Evolutionary conservation across 352 stramenopile species (phyloP).

Genomic region (Phytophthora vignae): DNA sequence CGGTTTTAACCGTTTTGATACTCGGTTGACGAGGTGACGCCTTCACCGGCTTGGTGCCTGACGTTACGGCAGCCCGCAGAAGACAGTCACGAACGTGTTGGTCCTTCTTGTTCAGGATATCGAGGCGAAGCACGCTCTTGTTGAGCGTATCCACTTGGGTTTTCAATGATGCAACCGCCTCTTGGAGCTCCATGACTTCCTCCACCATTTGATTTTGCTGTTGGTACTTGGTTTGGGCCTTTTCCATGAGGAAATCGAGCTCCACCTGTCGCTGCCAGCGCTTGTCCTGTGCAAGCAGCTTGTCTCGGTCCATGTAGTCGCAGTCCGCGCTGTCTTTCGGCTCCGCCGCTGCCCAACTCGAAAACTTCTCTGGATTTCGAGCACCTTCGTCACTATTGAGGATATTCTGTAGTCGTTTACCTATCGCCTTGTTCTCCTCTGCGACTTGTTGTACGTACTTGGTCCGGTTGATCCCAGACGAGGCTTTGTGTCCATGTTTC

Average conservation of each 20-base stretch:
- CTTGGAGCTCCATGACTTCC: conserved; percentile 62
- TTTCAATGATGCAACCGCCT: conserved; percentile 47
- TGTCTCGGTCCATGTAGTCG: conserved; percentile 59
- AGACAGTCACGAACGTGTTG: conserved; percentile 65
- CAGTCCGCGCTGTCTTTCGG: conserved; percentile 31
- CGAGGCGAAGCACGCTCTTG: conserved; percentile 46
- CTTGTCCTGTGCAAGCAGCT: conserved; percentile 53
- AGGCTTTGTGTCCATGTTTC: conserved; percentile 61
- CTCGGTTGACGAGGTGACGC: conserved; percentile 1
- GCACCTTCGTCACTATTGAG: conserved; percentile 23
- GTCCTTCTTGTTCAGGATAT: conserved; percentile 69
- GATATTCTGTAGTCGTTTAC: conserved; percentile 59
- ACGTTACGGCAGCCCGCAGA: conserved; percentile 29
- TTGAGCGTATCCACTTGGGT: conserved; percentile 48
- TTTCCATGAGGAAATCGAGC: conserved; percentile 66
- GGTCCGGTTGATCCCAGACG: conserved; percentile 65
- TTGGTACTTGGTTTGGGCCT: conserved; percentile 69
- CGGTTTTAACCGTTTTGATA: background rate
- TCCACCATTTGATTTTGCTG: conserved; percentile 61
- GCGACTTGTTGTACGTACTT: conserved; percentile 64
- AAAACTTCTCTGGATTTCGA: conserved; percentile 28
- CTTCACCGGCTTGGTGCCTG: conserved; percentile 14
- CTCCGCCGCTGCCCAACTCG: conserved; percentile 31
- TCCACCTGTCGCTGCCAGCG: conserved; percentile 51
- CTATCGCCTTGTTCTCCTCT: conserved; percentile 63